These are phyloP conservation scores for Zygosaccharomyces gambellarensis DNA, from an alignment of 805 yeast species.

Conservation along the genomic window DNA sequence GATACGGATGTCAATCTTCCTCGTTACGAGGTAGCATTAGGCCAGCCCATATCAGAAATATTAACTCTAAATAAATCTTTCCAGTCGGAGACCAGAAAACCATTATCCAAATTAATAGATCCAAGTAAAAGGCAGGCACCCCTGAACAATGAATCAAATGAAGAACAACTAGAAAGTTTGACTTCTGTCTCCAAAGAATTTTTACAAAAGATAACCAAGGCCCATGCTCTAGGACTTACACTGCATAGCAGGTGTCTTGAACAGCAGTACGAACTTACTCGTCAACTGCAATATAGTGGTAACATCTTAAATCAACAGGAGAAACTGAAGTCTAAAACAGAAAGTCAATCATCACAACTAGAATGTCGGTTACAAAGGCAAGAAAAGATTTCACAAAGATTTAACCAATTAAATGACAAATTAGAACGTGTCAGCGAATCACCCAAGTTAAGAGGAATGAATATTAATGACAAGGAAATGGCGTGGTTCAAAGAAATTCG, in stretches of 20 bases:
- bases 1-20: neutral
- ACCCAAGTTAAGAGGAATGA: conserved; percentile 21
- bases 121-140: conserved; percentile 22
- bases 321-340: conserved; percentile 13
- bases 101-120: conserved; percentile 19
- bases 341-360: conserved; percentile 15
- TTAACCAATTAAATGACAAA: conserved; percentile 26
- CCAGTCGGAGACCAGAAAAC: conserved; percentile 13
- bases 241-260: conserved; percentile 36
- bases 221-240: conserved; percentile 33
- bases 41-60: conserved; percentile 25
- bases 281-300: conserved; percentile 36
- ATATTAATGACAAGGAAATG: conserved; percentile 40
- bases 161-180: conserved; percentile 25
- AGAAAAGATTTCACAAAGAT: conserved; percentile 23
- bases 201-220: conserved; percentile 19
- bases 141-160: conserved; percentile 23
- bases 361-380: conserved; percentile 33
- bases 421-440: conserved; percentile 22
- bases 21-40: conserved; percentile 12
- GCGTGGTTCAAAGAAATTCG: conserved; percentile 45
- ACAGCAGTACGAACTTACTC: conserved; percentile 41
- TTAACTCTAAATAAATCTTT: conserved; percentile 14
- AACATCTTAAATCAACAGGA: conserved; percentile 21
- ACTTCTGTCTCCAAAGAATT: conserved; percentile 24